Evolutionary conservation across 306 rosid species (phyloP), one percentile per base, ranked within the genome.

Genomic region (Inga leiocalycina): DNA sequence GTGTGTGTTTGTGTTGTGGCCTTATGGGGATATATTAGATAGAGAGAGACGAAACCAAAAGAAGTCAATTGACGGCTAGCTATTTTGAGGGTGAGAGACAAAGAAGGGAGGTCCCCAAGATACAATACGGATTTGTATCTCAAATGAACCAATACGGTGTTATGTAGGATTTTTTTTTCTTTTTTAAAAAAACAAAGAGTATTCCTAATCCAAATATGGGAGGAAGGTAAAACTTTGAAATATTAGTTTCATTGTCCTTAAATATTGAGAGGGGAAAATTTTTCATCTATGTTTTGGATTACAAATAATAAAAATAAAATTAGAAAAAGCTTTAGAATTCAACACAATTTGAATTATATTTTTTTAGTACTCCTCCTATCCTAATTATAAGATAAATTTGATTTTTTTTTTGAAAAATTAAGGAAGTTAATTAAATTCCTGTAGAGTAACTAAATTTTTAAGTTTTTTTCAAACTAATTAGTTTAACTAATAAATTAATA

Each of bases 21-120:
- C 57, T 72, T 72, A 68, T 49, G 35, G n/a, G 41, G 75, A 75
- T 65, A 73, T 56, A 46, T 73, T 13, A 22, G 66, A 51, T 78
- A 62, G 84, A 48, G 32, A 78, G 83, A 22, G 86, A 74, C 77
- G 81, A 78, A 74, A 45, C 27, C 2, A 41, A 43, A 70, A 62
- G 35, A 76, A 52, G 84, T 82, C 84, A 88, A 90, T 83, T 85
- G 91, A 85, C 86, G 87, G 89, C 87, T 89, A 81, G 48, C 71
- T 35, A 35, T 5, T 69, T 70, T 22, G 65, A 78, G 12, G 27
- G 49, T 0, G 67, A 34, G 41, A 32, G 74, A 44, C 43, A 82
- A 24, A 44, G 74, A 70, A 70, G 83, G 67, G 68, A 90, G 96
- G 84, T 88, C 93, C 94, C 88, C 92, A 10, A 62, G 68, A 62